Base-by-base conservation (phyloP, 2,329 filamentous ascomycete genomes). In the Coniochaeta pulveracea region DNA sequence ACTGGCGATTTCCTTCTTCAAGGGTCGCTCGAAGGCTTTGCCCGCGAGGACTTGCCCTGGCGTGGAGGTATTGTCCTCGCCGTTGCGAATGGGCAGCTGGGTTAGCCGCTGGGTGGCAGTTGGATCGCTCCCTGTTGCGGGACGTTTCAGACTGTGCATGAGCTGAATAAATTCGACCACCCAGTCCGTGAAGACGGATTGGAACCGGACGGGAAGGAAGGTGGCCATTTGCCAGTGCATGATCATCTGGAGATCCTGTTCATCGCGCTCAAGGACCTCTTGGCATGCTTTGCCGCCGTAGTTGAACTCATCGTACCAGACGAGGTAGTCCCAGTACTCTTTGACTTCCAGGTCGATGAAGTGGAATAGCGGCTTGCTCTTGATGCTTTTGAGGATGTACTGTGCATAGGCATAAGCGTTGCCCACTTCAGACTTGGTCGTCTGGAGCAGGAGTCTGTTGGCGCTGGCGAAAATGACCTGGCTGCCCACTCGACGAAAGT, bases 291-390 rank as follows among this genome's bases (percentile, higher is more conserved):
- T 93, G 39, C 91, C 91, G 35, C 91, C 93, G 48, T 96, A 96
- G 63, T 99, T 98, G 66, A 89, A 95, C 57, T 95, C 85, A 46
- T 99, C 91, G 45, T 96, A 96, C 91, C 91, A 99, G 4, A 95
- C 78, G 0, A 99, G 75, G 48, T 95, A 96, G 55, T 99, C 91
- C 91, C 91, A 99, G 57, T 95, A 99, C 53, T 98, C 91, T 45
- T 89, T 94, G 56, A 99, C 91, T 47, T 95, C 85, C 3, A 99
- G 68, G 47, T 98, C 91, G 41, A 99, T 77, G 51, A 98, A 98
- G 55, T 95, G 85, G 60, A 99, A 99, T 0, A 95, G 70, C 0
- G 91, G 86, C 49, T 95, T 95, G 36, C 77, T 78, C 57, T 93
- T 89, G 61, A 99, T 95, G 0, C 88, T 93, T 61, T 95, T 95